phyloP scores from a whole-genome alignment of 192 early-diverging fungal genomes.

The Coemansia nantahalensis region DNA sequence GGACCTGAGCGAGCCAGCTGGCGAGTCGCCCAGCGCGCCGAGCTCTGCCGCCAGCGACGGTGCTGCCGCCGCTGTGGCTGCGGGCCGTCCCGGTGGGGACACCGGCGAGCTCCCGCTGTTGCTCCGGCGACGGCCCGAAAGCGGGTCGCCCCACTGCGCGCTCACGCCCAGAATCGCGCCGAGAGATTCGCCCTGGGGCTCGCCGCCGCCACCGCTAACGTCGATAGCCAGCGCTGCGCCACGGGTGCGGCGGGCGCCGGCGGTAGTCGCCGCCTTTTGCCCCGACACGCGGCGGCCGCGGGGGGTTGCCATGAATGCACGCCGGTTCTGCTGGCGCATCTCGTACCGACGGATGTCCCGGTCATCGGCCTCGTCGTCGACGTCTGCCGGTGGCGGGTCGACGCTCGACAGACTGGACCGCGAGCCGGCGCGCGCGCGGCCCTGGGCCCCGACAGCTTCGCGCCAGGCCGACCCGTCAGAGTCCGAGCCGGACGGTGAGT shows the following conservation, averaged over 20 bases:
- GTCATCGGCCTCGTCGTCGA: slow-evolving; percentile 27
- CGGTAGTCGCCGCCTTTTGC: slow-evolving; percentile 8
- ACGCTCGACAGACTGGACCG: slow-evolving; percentile 17
- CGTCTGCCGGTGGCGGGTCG: not conserved
- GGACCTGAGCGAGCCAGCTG: slow-evolving; percentile 2
- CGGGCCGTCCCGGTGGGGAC: no score
- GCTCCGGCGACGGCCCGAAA: no score
- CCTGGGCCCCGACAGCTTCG: not conserved
- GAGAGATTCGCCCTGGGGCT: slow-evolving; percentile 45
- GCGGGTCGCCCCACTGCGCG: slow-evolving; percentile 24
- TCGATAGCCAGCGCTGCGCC: slow-evolving; percentile 18
- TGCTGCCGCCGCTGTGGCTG: no score
- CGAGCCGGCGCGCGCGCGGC: slow-evolving; percentile 9
- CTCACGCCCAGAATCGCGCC: slow-evolving; percentile 36
- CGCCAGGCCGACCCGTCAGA: slow-evolving; percentile 1
- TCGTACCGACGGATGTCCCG: slow-evolving; percentile 34
- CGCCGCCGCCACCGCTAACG: slow-evolving; percentile 10
- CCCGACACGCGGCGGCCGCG: slow-evolving; percentile 8
- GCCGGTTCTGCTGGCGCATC: slow-evolving; percentile 30
- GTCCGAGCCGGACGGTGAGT: slow-evolving; percentile 5
- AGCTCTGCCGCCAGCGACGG: slow-evolving; percentile 38
- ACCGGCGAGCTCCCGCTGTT: no score
- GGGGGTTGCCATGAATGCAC: slow-evolving; percentile 19
- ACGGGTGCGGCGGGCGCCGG: slow-evolving; percentile 11
- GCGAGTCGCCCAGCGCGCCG: slow-evolving; percentile 5